A percentile compares a stretch with the other conserved stretches of the same genome.
These are phyloP conservation scores for Gyrodon lividus DNA, from an alignment of 768 basidiomycete species.

Conservation along the genomic window DNA sequence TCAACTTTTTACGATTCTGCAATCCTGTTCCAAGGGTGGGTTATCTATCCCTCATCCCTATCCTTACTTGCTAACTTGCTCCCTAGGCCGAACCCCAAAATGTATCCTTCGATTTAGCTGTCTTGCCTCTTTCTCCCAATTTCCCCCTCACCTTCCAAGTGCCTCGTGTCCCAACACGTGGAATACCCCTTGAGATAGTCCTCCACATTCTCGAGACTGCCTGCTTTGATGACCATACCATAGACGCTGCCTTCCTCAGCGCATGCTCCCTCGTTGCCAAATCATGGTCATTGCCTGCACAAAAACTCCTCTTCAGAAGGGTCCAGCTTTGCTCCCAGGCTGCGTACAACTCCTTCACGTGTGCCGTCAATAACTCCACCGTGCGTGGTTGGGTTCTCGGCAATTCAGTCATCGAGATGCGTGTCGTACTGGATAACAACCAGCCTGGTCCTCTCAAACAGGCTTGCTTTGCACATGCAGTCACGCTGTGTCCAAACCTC, in stretches of 20 bases:
- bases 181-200: constrained; percentile 63
- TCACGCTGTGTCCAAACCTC: constrained; percentile 59
- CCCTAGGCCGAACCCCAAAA: constrained; percentile 34
- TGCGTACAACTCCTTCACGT: constrained; percentile 53
- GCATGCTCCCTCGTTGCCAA: constrained; percentile 63
- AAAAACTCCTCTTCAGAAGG: constrained; percentile 61
- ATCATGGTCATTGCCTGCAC: constrained; percentile 62
- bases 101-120: constrained; percentile 40
- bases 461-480: constrained; percentile 55
- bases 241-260: constrained; percentile 43
- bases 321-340: constrained; percentile 54
- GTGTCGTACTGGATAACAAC: constrained; percentile 62
- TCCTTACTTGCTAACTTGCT: constrained; percentile 9
- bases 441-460: constrained; percentile 59
- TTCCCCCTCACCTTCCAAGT: constrained; percentile 11
- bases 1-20: constrained; percentile 21
- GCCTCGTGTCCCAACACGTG: constrained; percentile 24
- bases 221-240: constrained; percentile 38
- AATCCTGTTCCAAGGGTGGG: constrained; percentile 27
- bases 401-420: constrained; percentile 53
- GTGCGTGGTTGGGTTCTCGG: constrained; percentile 49
- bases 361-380: constrained; percentile 47
- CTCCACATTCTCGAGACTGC: constrained; percentile 62
- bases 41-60: not conserved
- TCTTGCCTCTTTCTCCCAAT: constrained; percentile 25